Evolutionary conservation across 495 filamentous ascomycete genomes (phyloP).

Genomic region (Xylaria venustula): DNA sequence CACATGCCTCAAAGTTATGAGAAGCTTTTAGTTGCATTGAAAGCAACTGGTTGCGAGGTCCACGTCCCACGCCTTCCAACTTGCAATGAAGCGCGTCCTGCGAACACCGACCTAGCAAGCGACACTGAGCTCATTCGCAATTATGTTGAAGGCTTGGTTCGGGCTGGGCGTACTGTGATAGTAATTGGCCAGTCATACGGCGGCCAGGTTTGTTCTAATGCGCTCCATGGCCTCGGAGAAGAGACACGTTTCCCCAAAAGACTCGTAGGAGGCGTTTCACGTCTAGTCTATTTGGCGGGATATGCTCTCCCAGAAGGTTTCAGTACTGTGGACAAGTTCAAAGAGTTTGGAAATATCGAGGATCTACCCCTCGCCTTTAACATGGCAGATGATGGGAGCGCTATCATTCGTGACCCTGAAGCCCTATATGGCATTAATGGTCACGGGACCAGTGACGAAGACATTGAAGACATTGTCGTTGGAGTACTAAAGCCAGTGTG

Average conservation of each 20-base stretch:
- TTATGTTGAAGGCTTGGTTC: slow-evolving; percentile 23
- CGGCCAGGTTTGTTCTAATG: slow-evolving; percentile 26
- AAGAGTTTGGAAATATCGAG: too few relatives aligned
- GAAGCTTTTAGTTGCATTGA: slow-evolving; percentile 26
- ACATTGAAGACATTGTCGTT: neutral
- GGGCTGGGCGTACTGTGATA: slow-evolving; percentile 20
- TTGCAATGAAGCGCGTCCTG: slow-evolving; percentile 6
- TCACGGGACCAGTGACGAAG: too few relatives aligned
- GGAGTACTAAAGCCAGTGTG: neutral
- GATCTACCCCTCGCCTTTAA: too few relatives aligned
- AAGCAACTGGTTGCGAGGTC: slow-evolving; percentile 23
- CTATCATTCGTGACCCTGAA: too few relatives aligned
- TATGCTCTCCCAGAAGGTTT: too few relatives aligned
- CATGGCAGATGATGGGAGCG: too few relatives aligned
- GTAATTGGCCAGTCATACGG: slow-evolving; percentile 33
- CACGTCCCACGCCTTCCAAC: slow-evolving; percentile 29
- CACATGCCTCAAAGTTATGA: slow-evolving; percentile 25
- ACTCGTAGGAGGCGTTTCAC: too few relatives aligned
- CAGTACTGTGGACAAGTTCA: too few relatives aligned
- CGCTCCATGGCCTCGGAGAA: slow-evolving; percentile 20
- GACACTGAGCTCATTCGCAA: slow-evolving; percentile 25
- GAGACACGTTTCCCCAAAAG: neutral
- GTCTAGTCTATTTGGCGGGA: too few relatives aligned
- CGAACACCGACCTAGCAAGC: slow-evolving; percentile 25
- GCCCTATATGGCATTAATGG: too few relatives aligned